These are phyloP conservation scores for Suillus luteus DNA, from an alignment of 768 basidiomycete species.

Conservation along the genomic window DNA sequence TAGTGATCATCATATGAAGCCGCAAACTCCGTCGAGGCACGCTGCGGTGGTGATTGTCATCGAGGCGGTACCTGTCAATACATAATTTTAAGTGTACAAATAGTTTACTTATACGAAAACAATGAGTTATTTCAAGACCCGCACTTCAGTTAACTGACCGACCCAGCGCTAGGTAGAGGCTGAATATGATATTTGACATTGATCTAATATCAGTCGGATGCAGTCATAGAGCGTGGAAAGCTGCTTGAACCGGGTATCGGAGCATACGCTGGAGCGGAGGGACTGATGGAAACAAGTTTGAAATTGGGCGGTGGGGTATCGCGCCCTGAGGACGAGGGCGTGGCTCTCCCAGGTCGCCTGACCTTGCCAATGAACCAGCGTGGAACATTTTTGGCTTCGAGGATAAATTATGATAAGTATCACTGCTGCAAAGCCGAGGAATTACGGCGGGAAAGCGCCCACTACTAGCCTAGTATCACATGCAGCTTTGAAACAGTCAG, in stretches of 20 bases:
- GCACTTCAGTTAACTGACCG: background rate
- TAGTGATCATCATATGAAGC: background rate
- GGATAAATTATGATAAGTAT: background rate
- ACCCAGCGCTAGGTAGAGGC: background rate
- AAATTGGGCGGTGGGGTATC: background rate
- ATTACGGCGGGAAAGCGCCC: background rate
- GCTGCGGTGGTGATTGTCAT: background rate
- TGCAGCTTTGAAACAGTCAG: background rate
- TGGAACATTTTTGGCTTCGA: background rate
- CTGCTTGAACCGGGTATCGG: background rate
- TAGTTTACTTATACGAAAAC: background rate
- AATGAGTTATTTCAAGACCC: background rate
- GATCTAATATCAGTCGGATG: background rate
- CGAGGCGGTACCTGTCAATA: background rate
- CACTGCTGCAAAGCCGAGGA: background rate
- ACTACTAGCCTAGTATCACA: background rate
- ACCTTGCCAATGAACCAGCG: background rate
- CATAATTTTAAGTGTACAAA: background rate
- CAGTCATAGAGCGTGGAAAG: background rate
- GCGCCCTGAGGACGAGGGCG: background rate
- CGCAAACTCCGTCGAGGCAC: slow-evolving; percentile 5
- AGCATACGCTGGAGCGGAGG: background rate
- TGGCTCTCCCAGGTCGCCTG: background rate
- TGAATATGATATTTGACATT: background rate
- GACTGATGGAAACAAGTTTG: background rate